phyloP scores from a whole-genome alignment of 208 protist species.

The Naegleria gruberi region DNA sequence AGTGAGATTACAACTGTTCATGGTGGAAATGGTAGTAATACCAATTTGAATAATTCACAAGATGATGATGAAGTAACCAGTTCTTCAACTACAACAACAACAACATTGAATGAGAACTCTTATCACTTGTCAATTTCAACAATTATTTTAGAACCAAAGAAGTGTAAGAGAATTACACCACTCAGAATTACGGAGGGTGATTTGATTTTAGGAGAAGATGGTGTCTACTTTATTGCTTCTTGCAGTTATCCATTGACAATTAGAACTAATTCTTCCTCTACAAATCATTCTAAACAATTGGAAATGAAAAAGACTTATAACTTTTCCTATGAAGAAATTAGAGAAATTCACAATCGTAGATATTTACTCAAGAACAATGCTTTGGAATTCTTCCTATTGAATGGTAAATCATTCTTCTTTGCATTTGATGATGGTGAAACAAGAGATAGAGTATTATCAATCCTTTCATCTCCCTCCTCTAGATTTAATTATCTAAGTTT shows the following conservation, averaged over 20 bases:
- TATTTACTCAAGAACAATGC: constrained; percentile 43
- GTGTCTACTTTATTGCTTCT: neutral
- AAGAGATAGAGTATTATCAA: constrained; percentile 13
- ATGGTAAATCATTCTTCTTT: constrained; percentile 41
- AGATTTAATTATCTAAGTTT: neutral
- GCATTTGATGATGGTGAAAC: constrained; percentile 36
- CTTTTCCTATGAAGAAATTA: constrained; percentile 13
- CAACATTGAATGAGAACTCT: neutral
- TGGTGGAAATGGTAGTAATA: neutral
- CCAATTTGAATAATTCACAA: neutral
- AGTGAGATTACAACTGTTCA: too few relatives aligned
- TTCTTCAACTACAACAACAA: neutral
- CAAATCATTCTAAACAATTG: neutral
- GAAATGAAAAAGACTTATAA: neutral
- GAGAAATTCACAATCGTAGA: constrained; percentile 41
- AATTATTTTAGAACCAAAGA: neutral
- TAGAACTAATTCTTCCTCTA: neutral
- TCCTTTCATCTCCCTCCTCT: neutral
- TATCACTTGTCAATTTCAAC: neutral
- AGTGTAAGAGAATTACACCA: constrained; percentile 12
- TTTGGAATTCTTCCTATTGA: constrained; percentile 43
- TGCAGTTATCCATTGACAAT: neutral
- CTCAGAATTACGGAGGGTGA: neutral
- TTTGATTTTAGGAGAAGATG: neutral
- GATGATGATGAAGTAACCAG: neutral